Percentiles rank a stretch among this genome's conserved stretches.
Conservation (phyloP, 2,329 filamentous ascomycete genomes). For the Biscogniauxia mediterranea region DNA sequence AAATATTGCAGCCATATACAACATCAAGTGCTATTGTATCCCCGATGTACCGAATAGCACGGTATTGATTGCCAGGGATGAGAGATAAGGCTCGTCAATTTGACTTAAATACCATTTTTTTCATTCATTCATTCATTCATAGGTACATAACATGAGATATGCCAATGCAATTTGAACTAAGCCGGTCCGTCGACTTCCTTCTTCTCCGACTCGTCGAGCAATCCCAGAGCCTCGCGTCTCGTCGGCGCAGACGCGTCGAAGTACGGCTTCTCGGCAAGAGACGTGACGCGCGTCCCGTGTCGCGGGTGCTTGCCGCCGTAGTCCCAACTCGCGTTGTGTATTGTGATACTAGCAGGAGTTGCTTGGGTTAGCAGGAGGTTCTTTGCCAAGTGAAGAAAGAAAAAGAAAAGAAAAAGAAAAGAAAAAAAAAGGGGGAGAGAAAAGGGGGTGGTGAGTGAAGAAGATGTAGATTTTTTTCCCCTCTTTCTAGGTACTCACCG, state of each 20-base stretch:
- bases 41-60: no score
- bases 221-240: constrained; percentile 62
- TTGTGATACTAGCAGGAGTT: constrained; percentile 52
- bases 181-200: constrained; percentile 27
- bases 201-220: constrained; percentile 56
- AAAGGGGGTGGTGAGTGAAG: no score
- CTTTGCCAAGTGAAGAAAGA: no score
- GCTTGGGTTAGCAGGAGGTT: not conserved
- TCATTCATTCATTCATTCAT: no score
- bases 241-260: constrained; percentile 65
- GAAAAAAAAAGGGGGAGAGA: no score
- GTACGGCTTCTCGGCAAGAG: constrained; percentile 68
- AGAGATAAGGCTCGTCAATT: no score
- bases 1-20: no score
- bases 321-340: constrained; percentile 73
- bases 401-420: not conserved
- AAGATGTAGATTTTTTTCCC: not conserved
- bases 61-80: no score
- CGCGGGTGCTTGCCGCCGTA: constrained; percentile 65
- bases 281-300: constrained; percentile 70
- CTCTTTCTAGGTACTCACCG: constrained; percentile 38
- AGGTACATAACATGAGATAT: no score
- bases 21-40: no score
- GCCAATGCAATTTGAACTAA: constrained; percentile 3
- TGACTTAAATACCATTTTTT: no score